A percentile compares a stretch with the other conserved stretches of the same genome.
These are phyloP conservation scores for Aspergillus vadensis DNA, from an alignment of 2,329 filamentous ascomycete genomes.

Conservation along the genomic window DNA sequence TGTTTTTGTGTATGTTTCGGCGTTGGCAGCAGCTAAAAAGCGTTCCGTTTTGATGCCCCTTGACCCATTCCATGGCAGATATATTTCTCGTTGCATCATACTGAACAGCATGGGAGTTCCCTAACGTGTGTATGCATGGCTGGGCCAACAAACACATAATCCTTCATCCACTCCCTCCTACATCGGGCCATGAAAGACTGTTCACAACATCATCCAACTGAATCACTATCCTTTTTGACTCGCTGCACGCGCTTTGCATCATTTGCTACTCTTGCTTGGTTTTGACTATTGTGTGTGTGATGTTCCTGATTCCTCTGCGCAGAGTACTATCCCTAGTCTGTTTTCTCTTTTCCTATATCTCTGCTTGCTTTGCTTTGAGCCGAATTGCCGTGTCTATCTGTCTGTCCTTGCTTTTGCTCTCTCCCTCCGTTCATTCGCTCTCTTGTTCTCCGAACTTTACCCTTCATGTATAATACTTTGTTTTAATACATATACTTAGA, in stretches of 20 bases:
- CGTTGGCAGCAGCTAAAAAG: constrained; percentile 12
- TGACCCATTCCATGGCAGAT: neutral
- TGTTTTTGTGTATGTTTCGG: constrained; percentile 3
- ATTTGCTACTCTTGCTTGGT: neutral
- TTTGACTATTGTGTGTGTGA: too few relatives aligned
- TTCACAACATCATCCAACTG: constrained; percentile 3
- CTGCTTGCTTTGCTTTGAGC: neutral
- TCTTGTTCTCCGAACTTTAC: too few relatives aligned
- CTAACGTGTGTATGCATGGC: constrained; percentile 6
- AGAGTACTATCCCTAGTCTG: constrained; percentile 8
- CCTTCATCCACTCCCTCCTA: too few relatives aligned
- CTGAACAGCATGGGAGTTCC: constrained; percentile 2
- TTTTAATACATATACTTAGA: constrained; percentile 6
- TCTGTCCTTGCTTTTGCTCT: neutral
- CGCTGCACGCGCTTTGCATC: neutral
- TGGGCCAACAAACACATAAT: constrained; percentile 6
- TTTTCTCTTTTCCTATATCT: neutral
- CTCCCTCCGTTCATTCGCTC: neutral
- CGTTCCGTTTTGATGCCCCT: constrained; percentile 1
- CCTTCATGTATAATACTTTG: constrained; percentile 5
- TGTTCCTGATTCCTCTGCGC: neutral
- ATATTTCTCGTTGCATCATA: constrained; percentile 6
- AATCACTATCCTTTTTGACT: neutral
- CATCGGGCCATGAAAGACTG: neutral
- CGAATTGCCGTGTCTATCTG: neutral